These are phyloP conservation scores for Backusella tuberculispora DNA, from an alignment of 192 early-diverging fungal species.

Conservation along the genomic window DNA sequence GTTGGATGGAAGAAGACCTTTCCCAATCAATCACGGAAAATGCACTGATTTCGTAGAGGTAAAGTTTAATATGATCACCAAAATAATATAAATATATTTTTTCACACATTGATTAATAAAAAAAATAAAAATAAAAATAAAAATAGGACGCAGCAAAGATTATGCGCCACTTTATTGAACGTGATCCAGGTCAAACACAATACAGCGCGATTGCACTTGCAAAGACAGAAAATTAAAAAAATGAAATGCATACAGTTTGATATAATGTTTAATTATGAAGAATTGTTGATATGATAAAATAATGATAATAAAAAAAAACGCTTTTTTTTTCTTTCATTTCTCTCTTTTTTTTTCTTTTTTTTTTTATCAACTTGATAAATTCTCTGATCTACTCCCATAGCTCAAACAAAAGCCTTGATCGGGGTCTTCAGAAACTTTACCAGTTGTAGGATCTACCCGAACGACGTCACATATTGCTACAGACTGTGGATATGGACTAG, in stretches of 20 bases:
- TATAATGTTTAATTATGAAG: not conserved
- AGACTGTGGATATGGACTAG: conserved; percentile 23
- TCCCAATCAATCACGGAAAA: conserved; percentile 84
- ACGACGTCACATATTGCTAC: conserved; percentile 44
- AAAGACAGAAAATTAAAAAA: not conserved
- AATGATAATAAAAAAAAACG: not conserved
- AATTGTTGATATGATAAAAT: not conserved
- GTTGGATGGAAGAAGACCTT: conserved; percentile 81
- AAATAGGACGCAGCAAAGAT: conserved; percentile 50
- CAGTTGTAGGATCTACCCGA: conserved; percentile 39
- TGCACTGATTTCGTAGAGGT: conserved; percentile 58
- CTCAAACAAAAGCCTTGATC: conserved; percentile 40
- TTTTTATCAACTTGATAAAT: not conserved
- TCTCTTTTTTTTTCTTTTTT: too few species aligned
- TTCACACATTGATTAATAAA: not conserved
- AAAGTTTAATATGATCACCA: not conserved
- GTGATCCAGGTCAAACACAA: conserved; percentile 65
- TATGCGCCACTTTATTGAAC: conserved; percentile 64
- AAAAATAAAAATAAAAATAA: not conserved
- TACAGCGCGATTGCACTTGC: conserved; percentile 68
- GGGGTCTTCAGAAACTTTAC: conserved; percentile 35
- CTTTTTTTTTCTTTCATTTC: too few species aligned
- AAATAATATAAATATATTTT: too few species aligned
- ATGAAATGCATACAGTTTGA: not conserved
- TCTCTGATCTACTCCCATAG: conserved; percentile 2